Conservation (phyloP, 352 stramenopile species). For the Globisporangium nunn region DNA sequence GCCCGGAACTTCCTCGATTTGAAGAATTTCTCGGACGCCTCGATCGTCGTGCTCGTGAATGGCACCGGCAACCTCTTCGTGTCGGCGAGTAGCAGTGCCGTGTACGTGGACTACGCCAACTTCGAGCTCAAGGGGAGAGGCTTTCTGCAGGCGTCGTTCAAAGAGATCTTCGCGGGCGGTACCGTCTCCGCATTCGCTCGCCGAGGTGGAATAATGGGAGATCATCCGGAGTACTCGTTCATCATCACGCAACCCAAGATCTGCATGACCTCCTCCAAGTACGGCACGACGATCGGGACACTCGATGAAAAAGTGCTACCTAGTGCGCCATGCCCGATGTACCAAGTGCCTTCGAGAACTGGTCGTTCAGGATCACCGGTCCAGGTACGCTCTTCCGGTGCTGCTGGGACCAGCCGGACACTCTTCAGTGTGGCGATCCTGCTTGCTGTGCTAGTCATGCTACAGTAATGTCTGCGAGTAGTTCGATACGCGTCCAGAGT, state of each 20-base stretch:
- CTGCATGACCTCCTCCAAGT: not conserved
- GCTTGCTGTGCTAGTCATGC: not conserved
- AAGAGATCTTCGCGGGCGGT: slow-evolving; percentile 1
- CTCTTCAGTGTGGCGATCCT: not conserved
- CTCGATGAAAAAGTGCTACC: not conserved
- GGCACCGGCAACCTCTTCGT: slow-evolving; percentile 6
- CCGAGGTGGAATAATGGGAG: not conserved
- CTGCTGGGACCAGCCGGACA: not conserved
- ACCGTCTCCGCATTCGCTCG: not conserved
- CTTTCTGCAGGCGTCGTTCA: not conserved
- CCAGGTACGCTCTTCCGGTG: not conserved
- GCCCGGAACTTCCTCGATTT: not conserved
- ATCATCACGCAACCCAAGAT: not conserved
- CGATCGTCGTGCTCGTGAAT: slow-evolving; percentile 2
- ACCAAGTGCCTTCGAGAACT: not conserved
- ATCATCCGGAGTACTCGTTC: not conserved
- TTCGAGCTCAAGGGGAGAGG: not conserved
- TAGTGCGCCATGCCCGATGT: not conserved
- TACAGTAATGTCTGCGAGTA: not conserved
- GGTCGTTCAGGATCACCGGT: not conserved
- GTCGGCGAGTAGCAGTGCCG: not conserved
- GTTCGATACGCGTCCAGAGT: no score
- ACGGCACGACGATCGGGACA: not conserved
- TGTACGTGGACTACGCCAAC: slow-evolving; percentile 3
- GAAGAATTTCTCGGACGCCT: slow-evolving; percentile 1